Evolutionary conservation across 805 yeast genomes (phyloP).

Genomic region (Candida krabiensis): DNA sequence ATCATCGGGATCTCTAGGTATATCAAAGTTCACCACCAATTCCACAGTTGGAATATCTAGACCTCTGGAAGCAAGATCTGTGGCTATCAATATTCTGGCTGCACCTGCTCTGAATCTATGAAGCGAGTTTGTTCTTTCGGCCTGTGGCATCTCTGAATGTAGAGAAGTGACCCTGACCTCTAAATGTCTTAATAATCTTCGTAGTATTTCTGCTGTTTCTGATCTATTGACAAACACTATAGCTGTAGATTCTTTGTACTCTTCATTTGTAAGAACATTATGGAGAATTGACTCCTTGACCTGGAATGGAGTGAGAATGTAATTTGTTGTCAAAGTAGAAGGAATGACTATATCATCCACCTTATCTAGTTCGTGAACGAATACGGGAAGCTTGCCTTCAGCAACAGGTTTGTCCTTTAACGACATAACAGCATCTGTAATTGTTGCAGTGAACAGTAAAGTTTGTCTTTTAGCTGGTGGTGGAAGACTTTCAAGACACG

Average conservation of each 20-base stretch:
- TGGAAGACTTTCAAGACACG: constrained; percentile 74
- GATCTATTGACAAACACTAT: constrained; percentile 93
- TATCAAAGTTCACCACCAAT: constrained; percentile 73
- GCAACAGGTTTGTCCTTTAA: constrained; percentile 64
- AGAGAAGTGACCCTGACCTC: constrained; percentile 84
- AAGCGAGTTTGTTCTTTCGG: constrained; percentile 84
- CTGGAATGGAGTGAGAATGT: constrained; percentile 77
- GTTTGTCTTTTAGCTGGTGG: constrained; percentile 77
- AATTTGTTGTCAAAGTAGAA: constrained; percentile 59
- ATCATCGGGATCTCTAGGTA: constrained; percentile 82
- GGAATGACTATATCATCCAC: constrained; percentile 83
- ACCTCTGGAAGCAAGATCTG: constrained; percentile 93
- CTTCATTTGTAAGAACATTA: constrained; percentile 61
- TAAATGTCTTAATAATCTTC: constrained; percentile 71
- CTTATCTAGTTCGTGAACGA: constrained; percentile 72
- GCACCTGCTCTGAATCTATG: constrained; percentile 95
- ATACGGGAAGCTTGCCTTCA: constrained; percentile 56
- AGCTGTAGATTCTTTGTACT: constrained; percentile 64
- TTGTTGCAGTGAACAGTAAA: constrained; percentile 89
- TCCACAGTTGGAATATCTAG: constrained; percentile 82
- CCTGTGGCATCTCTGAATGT: constrained; percentile 93
- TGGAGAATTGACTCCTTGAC: constrained; percentile 89
- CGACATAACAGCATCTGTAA: constrained; percentile 86
- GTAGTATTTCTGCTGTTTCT: constrained; percentile 80
- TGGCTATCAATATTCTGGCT: constrained; percentile 88